Percentiles rank a stretch among this genome's conserved stretches.
These are phyloP conservation scores for Suillus subalutaceus DNA, from an alignment of 768 basidiomycete genomes.

Conservation along the genomic window DNA sequence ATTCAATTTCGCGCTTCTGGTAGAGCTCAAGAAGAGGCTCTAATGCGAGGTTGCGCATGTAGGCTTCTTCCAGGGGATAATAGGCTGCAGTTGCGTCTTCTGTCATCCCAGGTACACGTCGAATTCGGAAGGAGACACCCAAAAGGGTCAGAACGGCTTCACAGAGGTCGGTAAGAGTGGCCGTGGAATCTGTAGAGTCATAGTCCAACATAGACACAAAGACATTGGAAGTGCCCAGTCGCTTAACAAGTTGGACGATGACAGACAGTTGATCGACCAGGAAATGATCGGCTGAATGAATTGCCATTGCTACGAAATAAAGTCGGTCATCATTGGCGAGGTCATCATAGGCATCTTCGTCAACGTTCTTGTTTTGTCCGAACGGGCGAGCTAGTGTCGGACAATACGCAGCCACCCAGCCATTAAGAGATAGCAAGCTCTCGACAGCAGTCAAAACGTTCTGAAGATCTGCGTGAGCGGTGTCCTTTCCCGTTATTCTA, in stretches of 20 bases:
- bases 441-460: slow-evolving; percentile 89
- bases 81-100: slow-evolving; percentile 85
- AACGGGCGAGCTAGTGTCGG: slow-evolving; percentile 95
- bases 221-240: slow-evolving; percentile 85
- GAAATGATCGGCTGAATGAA: slow-evolving; percentile 99
- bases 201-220: slow-evolving; percentile 99
- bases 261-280: slow-evolving; percentile 97
- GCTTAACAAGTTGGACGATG: slow-evolving; percentile 92
- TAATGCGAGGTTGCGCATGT: slow-evolving; percentile 89
- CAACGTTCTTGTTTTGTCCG: slow-evolving; percentile 82
- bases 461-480: slow-evolving; percentile 88
- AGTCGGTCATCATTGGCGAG: slow-evolving; percentile 80
- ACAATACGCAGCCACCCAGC: slow-evolving; percentile 97
- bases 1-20: slow-evolving; percentile 75
- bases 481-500: slow-evolving; percentile 82
- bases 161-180: slow-evolving; percentile 90
- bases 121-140: slow-evolving; percentile 90
- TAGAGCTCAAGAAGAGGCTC: slow-evolving; percentile 88
- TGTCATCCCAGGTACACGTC: slow-evolving; percentile 93
- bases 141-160: slow-evolving; percentile 94
- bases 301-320: slow-evolving; percentile 93
- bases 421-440: slow-evolving; percentile 91
- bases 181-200: slow-evolving; percentile 92
- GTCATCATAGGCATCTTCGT: slow-evolving; percentile 79
- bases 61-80: slow-evolving; percentile 94